A percentile compares a stretch with the other conserved stretches of the same genome.
Conservation (phyloP, 371 early-diverging fungal genomes). For the Capniomyces stellatus region DNA sequence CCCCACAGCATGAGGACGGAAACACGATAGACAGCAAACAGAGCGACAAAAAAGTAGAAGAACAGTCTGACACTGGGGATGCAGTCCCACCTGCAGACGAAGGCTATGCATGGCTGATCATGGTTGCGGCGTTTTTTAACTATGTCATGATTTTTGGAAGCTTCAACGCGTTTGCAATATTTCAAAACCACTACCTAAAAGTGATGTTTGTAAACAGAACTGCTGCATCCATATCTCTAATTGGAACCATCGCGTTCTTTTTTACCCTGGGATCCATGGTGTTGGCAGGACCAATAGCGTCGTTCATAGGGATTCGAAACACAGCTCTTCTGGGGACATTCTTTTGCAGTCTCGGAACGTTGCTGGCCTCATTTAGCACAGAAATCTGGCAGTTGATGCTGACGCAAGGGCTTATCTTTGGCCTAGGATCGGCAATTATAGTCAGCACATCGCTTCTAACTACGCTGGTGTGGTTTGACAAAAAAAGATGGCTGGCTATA, state of each 20-base stretch:
- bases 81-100: not conserved
- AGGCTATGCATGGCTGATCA: slow-evolving; percentile 4
- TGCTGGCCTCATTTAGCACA: slow-evolving; percentile 33
- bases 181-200: slow-evolving; percentile 23
- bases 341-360: slow-evolving; percentile 16
- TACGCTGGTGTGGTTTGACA: slow-evolving; percentile 1
- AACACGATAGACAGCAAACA: too few species aligned
- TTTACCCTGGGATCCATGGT: slow-evolving; percentile 20
- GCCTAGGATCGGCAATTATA: slow-evolving; percentile 26
- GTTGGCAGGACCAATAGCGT: slow-evolving; percentile 29
- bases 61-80: too few species aligned
- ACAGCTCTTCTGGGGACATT: slow-evolving; percentile 31
- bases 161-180: slow-evolving; percentile 13
- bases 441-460: slow-evolving; percentile 16
- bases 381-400: slow-evolving; percentile 39
- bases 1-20: too few species aligned
- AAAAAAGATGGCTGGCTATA: slow-evolving; percentile 1
- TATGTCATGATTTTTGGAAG: not conserved
- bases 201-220: slow-evolving; percentile 9
- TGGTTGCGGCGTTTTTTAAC: not conserved
- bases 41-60: too few species aligned
- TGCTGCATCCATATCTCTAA: slow-evolving; percentile 16
- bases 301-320: slow-evolving; percentile 31
- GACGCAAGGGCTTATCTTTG: slow-evolving; percentile 46
- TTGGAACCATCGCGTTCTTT: slow-evolving; percentile 15